Base-by-base conservation (phyloP, 2,329 filamentous ascomycete species). In the Nigrospora osmanthi region DNA sequence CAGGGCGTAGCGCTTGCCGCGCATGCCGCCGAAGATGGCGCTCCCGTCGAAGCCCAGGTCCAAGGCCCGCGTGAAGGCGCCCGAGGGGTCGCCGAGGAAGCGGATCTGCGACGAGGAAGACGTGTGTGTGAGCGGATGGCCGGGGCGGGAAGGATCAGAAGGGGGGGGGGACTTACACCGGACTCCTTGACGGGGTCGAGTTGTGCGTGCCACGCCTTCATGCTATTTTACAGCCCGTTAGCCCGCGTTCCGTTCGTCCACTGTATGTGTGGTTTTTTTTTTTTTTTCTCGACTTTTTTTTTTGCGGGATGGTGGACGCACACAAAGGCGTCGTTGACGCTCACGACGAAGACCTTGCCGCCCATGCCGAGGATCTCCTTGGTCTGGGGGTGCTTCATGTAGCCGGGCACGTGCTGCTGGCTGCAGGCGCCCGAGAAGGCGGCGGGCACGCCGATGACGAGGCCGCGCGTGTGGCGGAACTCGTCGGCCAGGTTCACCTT, bases 261-360 rank as follows among this genome's bases (percentile, higher is more conserved):
- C n/a, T n/a, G n/a, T n/a, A n/a, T n/a, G n/a, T n/a, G n/a, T n/a
- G n/a, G n/a, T n/a, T 4, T 14, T 35, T 4, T 35, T 16, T 14
- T 35, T 6, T 35, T 9, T 9, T 35, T 6, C 34, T 9, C 9
- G 15, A 3, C 13, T 35, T 16, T 16, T 9, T n/a, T n/a, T n/a
- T n/a, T n/a, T n/a, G n/a, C n/a, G n/a, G n/a, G n/a, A n/a, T n/a
- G n/a, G n/a, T 32, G 37, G 39, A 69, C 86, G 68, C 73, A 94
- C 87, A 95, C 90, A 63, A 96, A 96, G 16, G 89, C 80, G 63
- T 97, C 91, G 63, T 97, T 97, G 61, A 96, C 90, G 14, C 87
- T 83, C 46, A 97, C 81, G 35, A 97, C 88, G 59, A 94, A 95
- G 38, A 95, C 87, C 58, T 85, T 75, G 40, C 89, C 90, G 30